Evolutionary conservation across 306 rosid genomes (phyloP).

Genomic region (Luffa acutangula): DNA sequence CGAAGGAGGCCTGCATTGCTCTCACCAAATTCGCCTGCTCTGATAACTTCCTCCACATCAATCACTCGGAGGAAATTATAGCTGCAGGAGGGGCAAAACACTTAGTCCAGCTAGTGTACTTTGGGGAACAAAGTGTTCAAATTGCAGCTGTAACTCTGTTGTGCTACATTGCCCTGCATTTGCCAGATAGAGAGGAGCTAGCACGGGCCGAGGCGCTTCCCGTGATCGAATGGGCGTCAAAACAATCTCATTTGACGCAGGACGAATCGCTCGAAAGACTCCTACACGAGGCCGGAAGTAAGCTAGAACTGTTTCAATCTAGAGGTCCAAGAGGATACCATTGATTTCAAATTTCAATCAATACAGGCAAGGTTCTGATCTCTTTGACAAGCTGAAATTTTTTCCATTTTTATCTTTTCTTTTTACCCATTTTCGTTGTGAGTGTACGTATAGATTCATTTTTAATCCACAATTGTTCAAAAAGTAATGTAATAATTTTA

Average conservation of each 20-base stretch:
- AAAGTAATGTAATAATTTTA: background rate
- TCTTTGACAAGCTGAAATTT: background rate
- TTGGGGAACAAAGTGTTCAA: slow-evolving; percentile 69
- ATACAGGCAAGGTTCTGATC: slow-evolving; percentile 12
- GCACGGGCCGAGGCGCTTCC: slow-evolving; percentile 64
- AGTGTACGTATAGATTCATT: slow-evolving; percentile 38
- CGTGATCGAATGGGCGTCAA: slow-evolving; percentile 83
- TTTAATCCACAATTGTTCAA: slow-evolving; percentile 7
- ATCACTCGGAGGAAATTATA: slow-evolving; percentile 78
- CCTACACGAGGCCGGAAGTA: slow-evolving; percentile 61
- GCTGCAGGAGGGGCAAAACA: slow-evolving; percentile 64
- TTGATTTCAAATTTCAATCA: slow-evolving; percentile 17
- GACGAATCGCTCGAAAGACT: slow-evolving; percentile 37
- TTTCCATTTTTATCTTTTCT: slow-evolving; percentile 7
- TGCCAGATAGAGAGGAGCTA: slow-evolving; percentile 83
- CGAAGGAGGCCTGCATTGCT: slow-evolving; percentile 53
- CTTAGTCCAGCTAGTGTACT: slow-evolving; percentile 79
- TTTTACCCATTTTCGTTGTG: slow-evolving; percentile 12
- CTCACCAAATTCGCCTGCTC: slow-evolving; percentile 66
- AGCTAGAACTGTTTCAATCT: slow-evolving; percentile 84
- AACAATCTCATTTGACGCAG: slow-evolving; percentile 55
- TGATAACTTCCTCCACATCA: slow-evolving; percentile 67
- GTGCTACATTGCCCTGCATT: slow-evolving; percentile 72
- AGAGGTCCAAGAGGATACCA: slow-evolving; percentile 71
- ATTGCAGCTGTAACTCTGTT: slow-evolving; percentile 51